These are phyloP conservation scores for Tuber microsphaerosporum DNA, from an alignment of 495 filamentous ascomycete genomes.

Conservation along the genomic window DNA sequence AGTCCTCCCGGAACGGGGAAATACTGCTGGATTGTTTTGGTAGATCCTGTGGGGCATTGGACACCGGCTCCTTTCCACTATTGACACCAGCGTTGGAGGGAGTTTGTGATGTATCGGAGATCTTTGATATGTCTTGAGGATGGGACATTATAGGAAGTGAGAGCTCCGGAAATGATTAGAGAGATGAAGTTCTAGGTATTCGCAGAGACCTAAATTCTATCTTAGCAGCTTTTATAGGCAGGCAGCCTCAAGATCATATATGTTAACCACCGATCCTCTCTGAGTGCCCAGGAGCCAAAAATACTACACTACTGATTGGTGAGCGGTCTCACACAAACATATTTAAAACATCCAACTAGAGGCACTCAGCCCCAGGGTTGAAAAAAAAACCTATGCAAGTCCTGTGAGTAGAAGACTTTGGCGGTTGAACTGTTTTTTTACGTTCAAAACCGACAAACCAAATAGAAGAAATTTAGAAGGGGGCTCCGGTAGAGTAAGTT, in stretches of 20 bases:
- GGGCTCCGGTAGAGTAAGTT: too few species aligned
- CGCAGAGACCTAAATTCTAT: background rate
- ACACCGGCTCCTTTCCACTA: too few species aligned
- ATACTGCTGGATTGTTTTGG: background rate
- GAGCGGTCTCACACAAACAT: too few species aligned
- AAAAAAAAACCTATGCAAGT: too few species aligned
- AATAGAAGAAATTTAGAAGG: background rate
- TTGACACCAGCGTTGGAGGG: too few species aligned
- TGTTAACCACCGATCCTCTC: background rate
- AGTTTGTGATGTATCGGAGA: background rate
- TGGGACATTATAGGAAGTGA: background rate
- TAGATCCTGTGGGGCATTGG: too few species aligned
- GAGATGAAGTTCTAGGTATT: background rate
- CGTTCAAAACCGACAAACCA: background rate
- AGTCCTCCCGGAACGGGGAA: background rate
- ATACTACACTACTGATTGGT: background rate
- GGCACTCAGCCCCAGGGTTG: too few species aligned
- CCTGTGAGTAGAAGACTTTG: background rate
- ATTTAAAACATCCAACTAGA: too few species aligned
- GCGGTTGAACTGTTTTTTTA: too few species aligned
- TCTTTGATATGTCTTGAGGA: background rate
- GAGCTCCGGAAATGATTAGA: background rate
- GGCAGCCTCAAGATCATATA: background rate
- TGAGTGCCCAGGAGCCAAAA: background rate
- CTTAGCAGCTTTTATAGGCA: background rate